Base-by-base conservation (phyloP, 306 rosid species). In the Aeschynomene evenia region DNA sequence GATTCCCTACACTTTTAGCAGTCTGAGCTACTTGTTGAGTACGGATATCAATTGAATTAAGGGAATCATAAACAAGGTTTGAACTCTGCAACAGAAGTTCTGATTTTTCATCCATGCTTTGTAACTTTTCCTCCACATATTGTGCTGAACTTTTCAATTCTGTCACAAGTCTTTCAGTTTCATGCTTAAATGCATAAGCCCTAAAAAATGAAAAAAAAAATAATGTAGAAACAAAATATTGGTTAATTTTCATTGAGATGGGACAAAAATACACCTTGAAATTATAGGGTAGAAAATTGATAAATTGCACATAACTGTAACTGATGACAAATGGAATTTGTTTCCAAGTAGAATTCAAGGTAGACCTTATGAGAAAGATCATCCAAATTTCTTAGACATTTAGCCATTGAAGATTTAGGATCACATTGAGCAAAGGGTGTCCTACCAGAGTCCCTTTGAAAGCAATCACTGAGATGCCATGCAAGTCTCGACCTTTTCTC, bases 381-480 rank as follows among this genome's bases (percentile, higher is more conserved):
- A 71, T 82, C 80, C 3, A 90, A 76, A 19, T 11, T 3, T 63
- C 66, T 78, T 7, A 79, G 68, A 69, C 98, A 92, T 45, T 24
- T 73, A 12, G 67, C 13, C 85, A 92, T 88, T 0, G 79, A 4
- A n/a, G 87, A 70, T 43, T 87, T 70, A 0, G 68, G 14, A 14
- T 86, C 89, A 70, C 98, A 92, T 3, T 56, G 59, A 8, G 96
- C 95, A 36, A 92, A 85, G 1, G 83, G 73, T 13, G 66, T 45
- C 52, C 96, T 83, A 0, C 89, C 96, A 19, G 96, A 84, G 67
- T 89, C 96, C 65, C 71, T 86, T 37, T 92, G 98, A 74, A 92
- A 92, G 71, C 98, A 92, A 67, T 88, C 95, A 67, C 96, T 88
- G 10, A 92, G 81, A 81, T 90, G 92, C 96, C 96, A 92, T 31